Base-by-base conservation (phyloP, 2,329 filamentous ascomycete species). In the Ilyonectria robusta region DNA sequence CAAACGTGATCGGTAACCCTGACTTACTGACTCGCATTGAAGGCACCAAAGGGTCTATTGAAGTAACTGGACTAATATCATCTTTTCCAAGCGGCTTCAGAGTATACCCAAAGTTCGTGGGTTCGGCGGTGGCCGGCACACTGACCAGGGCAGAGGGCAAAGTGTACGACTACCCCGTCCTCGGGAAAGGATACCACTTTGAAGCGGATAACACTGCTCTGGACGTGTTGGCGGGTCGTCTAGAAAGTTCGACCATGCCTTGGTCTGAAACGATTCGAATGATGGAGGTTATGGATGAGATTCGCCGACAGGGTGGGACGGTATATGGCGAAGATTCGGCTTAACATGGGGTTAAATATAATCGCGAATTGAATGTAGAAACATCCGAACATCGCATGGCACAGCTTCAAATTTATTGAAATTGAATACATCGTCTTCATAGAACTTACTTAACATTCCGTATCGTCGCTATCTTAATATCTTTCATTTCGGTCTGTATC, bases 1-100 rank as follows among this genome's bases (percentile, higher is more conserved):
- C 79, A 8, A 68, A 73, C 8, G 70, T 72, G 54, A 76, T 72
- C 47, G 21, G 19, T 13, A 74, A 69, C 1, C 67, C 69, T 0
- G 44, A 68, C 4, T 69, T 68, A 3, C 81, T 83, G 51, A 81
- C 78, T 17, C 78, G 80, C 0, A 79, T 85, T n/a, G 81, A 85
- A 63, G 83, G 83, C 4, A 81, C 74, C 0, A 67, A 77, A 19
- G 82, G 83, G 0, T 72, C 75, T 4, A 78, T 85, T 11, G 70
- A 78, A 3, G 77, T 85, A 1, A 76, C 81, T 40, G 83, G 82
- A 0, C 60, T 66, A 0, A 72, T 74, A 1, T 72, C 76, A 0
- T 80, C 81, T 0, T 74, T 77, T 1, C 81, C 83, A 0, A 65
- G 68, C 0, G 75, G 73, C 10, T 84, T 84, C 66, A 81, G 76